These are phyloP conservation scores for Candida michaelii DNA, from an alignment of 805 yeast species.

Conservation along the genomic window DNA sequence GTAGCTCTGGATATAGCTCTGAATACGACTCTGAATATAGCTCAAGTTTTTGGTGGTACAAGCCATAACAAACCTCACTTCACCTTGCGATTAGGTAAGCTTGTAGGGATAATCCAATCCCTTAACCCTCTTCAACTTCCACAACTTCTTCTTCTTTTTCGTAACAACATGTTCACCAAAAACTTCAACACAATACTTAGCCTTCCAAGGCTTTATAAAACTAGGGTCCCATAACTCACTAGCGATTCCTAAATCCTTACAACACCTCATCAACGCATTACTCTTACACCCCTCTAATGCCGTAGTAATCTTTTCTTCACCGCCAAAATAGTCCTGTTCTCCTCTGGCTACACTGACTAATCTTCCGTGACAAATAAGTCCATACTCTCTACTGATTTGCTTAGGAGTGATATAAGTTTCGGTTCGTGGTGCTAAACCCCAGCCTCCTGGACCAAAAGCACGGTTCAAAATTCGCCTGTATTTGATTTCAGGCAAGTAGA, in stretches of 20 bases:
- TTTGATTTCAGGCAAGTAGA: slow-evolving; percentile 92
- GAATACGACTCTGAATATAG: too few species aligned
- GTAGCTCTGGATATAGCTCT: too few species aligned
- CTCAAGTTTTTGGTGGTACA: too few species aligned
- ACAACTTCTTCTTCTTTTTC: slow-evolving; percentile 83
- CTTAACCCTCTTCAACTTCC: slow-evolving; percentile 82
- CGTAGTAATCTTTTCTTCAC: slow-evolving; percentile 83
- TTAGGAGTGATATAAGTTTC: slow-evolving; percentile 75
- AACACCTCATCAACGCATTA: slow-evolving; percentile 96
- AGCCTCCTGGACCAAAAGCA: slow-evolving; percentile 98
- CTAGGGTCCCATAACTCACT: slow-evolving; percentile 97
- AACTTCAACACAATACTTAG: slow-evolving; percentile 65
- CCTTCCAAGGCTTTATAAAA: slow-evolving; percentile 62
- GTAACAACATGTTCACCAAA: slow-evolving; percentile 83
- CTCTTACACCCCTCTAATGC: slow-evolving; percentile 97
- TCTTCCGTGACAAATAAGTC: slow-evolving; percentile 81
- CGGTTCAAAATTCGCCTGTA: slow-evolving; percentile 84
- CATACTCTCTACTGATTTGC: slow-evolving; percentile 86
- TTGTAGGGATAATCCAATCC: slow-evolving; percentile 85
- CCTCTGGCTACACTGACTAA: slow-evolving; percentile 92
- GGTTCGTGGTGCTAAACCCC: slow-evolving; percentile 96
- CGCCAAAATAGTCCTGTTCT: slow-evolving; percentile 86
- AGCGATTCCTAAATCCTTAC: slow-evolving; percentile 95
- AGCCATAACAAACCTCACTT: too few species aligned
- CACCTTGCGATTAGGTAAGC: slow-evolving; percentile 4